phyloP scores from a whole-genome alignment of 352 stramenopile genomes.

The Phytophthora crassamura region DNA sequence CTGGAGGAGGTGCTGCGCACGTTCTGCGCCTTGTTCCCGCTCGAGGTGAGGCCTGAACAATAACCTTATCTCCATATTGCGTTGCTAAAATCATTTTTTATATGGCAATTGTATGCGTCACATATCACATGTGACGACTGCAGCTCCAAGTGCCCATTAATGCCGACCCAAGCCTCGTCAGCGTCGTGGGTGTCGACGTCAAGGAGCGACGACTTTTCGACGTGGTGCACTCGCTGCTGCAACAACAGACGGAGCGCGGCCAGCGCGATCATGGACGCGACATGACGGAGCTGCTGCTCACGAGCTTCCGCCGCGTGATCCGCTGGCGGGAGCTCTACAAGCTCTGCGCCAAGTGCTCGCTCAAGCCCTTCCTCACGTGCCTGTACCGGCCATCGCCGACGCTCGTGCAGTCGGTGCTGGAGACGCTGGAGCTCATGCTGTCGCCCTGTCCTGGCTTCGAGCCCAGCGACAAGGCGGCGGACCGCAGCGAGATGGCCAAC shows the following conservation, averaged over 20 bases:
- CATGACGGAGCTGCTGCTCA: slow-evolving; percentile 73
- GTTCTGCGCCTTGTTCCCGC: slow-evolving; percentile 81
- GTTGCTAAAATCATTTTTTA: slow-evolving; percentile 3
- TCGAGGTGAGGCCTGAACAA: slow-evolving; percentile 44
- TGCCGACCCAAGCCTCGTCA: slow-evolving; percentile 39
- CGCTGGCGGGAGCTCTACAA: slow-evolving; percentile 84
- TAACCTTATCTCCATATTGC: background rate
- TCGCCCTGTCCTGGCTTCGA: slow-evolving; percentile 63
- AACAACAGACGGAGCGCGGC: slow-evolving; percentile 66
- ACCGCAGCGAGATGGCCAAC: slow-evolving; percentile 82
- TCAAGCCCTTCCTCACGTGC: slow-evolving; percentile 84
- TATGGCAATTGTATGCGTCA: slow-evolving; percentile 10
- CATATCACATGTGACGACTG: slow-evolving; percentile 19
- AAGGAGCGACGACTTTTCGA: slow-evolving; percentile 85
- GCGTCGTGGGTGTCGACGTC: slow-evolving; percentile 55
- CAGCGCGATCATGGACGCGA: slow-evolving; percentile 61
- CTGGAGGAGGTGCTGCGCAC: slow-evolving; percentile 69
- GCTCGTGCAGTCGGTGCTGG: slow-evolving; percentile 61
- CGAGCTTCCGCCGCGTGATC: slow-evolving; percentile 78
- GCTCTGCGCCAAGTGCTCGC: slow-evolving; percentile 80
- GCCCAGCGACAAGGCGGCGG: slow-evolving; percentile 55
- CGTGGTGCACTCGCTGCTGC: slow-evolving; percentile 70
- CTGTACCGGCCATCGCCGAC: slow-evolving; percentile 58
- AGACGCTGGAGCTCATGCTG: slow-evolving; percentile 71
- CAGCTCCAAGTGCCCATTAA: slow-evolving; percentile 28